These are phyloP conservation scores for Parascedosporium putredinis DNA, from an alignment of 2,329 filamentous ascomycete species.

Conservation along the genomic window DNA sequence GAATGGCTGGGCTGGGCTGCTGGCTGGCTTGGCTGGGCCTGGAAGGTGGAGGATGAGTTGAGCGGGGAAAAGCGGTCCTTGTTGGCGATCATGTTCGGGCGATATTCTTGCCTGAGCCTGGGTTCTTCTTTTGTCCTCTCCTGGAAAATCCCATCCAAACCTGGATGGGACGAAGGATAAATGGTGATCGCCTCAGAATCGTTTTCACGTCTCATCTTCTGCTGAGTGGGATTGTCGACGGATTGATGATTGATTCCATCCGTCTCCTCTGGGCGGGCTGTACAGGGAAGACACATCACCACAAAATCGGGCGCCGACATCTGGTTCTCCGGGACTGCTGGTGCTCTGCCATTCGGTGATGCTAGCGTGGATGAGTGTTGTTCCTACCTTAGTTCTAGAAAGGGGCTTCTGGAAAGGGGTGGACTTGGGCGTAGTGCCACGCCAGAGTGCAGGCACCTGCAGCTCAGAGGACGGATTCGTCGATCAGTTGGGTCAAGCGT, in stretches of 20 bases:
- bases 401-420: background rate
- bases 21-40: too few species aligned
- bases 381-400: background rate
- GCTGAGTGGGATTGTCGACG: too few species aligned
- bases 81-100: background rate
- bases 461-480: background rate
- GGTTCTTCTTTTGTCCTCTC: background rate
- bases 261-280: too few species aligned
- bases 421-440: background rate
- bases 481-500: background rate
- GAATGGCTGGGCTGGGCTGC: too few species aligned
- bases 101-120: background rate
- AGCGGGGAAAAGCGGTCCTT: too few species aligned
- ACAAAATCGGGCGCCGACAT: too few species aligned
- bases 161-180: conserved; percentile 8
- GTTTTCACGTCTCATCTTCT: background rate
- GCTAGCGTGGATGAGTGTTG: background rate
- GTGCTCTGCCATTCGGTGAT: too few species aligned
- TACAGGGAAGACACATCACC: too few species aligned
- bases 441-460: background rate
- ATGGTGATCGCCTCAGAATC: background rate
- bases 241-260: background rate
- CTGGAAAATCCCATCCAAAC: conserved; percentile 2
- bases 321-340: too few species aligned
- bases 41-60: too few species aligned